phyloP scores from a whole-genome alignment of 768 basidiomycete genomes.

The Chlorophyllum brunneum region DNA sequence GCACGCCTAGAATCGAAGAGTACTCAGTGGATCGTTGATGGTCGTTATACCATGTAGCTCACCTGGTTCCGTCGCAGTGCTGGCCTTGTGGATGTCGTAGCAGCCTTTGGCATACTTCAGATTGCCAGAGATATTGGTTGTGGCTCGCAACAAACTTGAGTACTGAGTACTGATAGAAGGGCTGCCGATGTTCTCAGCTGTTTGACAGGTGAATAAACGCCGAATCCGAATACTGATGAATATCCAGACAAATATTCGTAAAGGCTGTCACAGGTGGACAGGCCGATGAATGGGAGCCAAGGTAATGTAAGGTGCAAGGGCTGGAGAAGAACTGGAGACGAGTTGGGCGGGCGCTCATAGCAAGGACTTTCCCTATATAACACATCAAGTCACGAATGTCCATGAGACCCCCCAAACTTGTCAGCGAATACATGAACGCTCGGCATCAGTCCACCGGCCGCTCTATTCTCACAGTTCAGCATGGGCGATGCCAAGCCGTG shows the following conservation, averaged over 20 bases:
- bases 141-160: background rate
- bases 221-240: background rate
- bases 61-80: constrained; percentile 81
- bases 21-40: background rate
- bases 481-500: background rate
- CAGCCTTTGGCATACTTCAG: constrained; percentile 61
- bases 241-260: background rate
- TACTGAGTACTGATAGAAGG: background rate
- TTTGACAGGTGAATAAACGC: background rate
- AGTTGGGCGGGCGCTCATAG: constrained; percentile 1
- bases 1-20: constrained; percentile 53
- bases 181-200: background rate
- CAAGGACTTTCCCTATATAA: constrained; percentile 4
- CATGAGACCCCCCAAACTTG: background rate
- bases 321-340: background rate
- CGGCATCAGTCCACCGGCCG: background rate
- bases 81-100: constrained; percentile 47
- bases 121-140: background rate
- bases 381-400: constrained; percentile 7
- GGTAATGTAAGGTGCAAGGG: background rate
- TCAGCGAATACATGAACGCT: background rate
- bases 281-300: background rate
- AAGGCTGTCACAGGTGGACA: background rate
- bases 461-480: background rate
- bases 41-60: constrained; percentile 11